Base-by-base conservation (phyloP, 148 eudicot genomes). In the Silene uniflora region DNA sequence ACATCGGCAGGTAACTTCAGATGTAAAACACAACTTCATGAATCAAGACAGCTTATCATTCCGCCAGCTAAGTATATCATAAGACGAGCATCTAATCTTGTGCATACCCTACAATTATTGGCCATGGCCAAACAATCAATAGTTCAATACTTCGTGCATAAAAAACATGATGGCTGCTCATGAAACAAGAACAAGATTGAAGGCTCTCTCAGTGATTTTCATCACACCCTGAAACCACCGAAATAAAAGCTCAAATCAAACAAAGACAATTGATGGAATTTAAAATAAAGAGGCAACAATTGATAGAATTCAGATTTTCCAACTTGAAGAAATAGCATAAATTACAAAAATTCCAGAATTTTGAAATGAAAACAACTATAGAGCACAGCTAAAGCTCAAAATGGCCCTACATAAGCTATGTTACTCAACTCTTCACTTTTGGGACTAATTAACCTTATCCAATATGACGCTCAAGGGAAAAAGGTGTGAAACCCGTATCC, bases 51-150 rank as follows among this genome's bases (percentile, higher is more conserved):
- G 93, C 98, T 89, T 83, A 93, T 88, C 91, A 89, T 89, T 88
- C 97, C 94, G 81, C 95, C 98, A 89, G 97, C 92, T 87, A 92
- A 89, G 89, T 85, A 86, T 90, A 95, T 90, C 97, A 95, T 77
- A 93, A 89, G 88, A 88, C 81, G 88, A 87, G 88, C 97, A 93
- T 76, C 88, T 93, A 91, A 85, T 88, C 98, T 84, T 86, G 92
- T 88, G 86, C 79, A 85, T 81, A 85, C 84, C 99, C 99, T 96
- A 98, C 99, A 96, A 92, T 92, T 91, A 82, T 88, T 85, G 83
- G 84, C 67, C 97, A 91, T 87, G 91, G 91, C 98, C 98, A 88
- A 88, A 64, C 77, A 80, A 92, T 91, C 94, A 92, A 95, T 86
- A 88, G 78, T 72, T 54, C 83, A 83, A 80, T 82, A 56, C 84